A percentile compares a stretch with the other conserved stretches of the same genome.
These are phyloP conservation scores for Mediolabrus comicus DNA, from an alignment of 108 stramenopile genomes.

Conservation along the genomic window DNA sequence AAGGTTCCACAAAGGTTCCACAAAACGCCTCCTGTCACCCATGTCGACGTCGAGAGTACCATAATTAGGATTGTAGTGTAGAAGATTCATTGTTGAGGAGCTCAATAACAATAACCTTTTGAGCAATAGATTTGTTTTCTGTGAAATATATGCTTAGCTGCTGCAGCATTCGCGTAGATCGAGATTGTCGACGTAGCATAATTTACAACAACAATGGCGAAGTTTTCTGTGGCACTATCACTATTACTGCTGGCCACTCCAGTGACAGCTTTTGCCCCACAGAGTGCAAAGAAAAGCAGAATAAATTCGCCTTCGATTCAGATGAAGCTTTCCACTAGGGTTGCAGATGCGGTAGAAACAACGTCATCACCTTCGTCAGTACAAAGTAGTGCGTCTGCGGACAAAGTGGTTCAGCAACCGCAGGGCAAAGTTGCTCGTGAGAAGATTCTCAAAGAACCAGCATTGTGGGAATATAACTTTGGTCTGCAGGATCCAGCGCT, in stretches of 20 bases:
- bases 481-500: slow-evolving; percentile 82
- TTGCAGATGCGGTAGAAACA: background rate
- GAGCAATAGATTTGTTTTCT: too few relatives aligned
- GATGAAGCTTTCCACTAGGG: slow-evolving; percentile 6
- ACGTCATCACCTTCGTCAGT: background rate
- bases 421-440: slow-evolving; percentile 29
- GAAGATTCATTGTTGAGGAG: too few relatives aligned
- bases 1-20: too few relatives aligned
- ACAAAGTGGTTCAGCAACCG: background rate
- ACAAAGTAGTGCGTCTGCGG: background rate
- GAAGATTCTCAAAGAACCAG: slow-evolving; percentile 80
- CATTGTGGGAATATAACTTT: slow-evolving; percentile 91
- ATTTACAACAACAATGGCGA: slow-evolving; percentile 12
- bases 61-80: too few relatives aligned
- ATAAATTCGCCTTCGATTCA: background rate
- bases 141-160: too few relatives aligned
- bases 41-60: too few relatives aligned
- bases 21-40: too few relatives aligned
- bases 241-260: slow-evolving; percentile 3
- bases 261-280: slow-evolving; percentile 13
- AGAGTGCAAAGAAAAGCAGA: background rate
- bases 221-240: slow-evolving; percentile 18
- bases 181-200: too few relatives aligned
- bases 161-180: too few relatives aligned
- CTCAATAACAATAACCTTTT: too few relatives aligned